phyloP scores from a whole-genome alignment of 345 rosid genomes.

The Arabidopsis arenosa region DNA sequence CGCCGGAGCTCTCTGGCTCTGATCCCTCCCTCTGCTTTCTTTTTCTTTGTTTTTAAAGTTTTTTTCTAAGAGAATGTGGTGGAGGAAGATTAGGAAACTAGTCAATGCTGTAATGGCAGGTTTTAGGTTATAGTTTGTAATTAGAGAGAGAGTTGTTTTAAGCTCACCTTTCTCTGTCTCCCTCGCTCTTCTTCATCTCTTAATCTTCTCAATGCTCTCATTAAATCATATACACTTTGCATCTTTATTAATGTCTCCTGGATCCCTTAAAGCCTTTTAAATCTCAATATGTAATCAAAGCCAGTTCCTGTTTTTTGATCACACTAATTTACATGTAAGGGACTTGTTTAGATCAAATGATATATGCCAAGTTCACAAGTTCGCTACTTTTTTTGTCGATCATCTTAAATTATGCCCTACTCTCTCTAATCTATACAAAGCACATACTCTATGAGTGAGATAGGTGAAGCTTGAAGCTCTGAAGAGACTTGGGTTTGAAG shows the following conservation, averaged over 20 bases:
- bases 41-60: neutral
- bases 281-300: neutral
- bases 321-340: neutral
- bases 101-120: conserved; percentile 35
- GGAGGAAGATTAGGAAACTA: conserved; percentile 20
- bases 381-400: neutral
- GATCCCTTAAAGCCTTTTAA: too few relatives aligned
- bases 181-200: neutral
- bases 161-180: conserved; percentile 19
- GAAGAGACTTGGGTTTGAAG: conserved; percentile 34
- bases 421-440: conserved; percentile 10
- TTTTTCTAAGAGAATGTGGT: neutral
- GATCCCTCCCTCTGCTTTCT: neutral
- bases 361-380: neutral
- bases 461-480: conserved; percentile 16
- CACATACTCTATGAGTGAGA: conserved; percentile 1
- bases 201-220: neutral
- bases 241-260: too few relatives aligned
- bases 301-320: neutral
- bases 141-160: conserved; percentile 41
- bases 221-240: too few relatives aligned
- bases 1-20: conserved; percentile 97
- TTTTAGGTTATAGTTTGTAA: conserved; percentile 37
- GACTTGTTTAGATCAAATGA: neutral
- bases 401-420: conserved; percentile 3